These are phyloP conservation scores for Lagenidium giganteum DNA, from an alignment of 352 stramenopile species.

Conservation along the genomic window DNA sequence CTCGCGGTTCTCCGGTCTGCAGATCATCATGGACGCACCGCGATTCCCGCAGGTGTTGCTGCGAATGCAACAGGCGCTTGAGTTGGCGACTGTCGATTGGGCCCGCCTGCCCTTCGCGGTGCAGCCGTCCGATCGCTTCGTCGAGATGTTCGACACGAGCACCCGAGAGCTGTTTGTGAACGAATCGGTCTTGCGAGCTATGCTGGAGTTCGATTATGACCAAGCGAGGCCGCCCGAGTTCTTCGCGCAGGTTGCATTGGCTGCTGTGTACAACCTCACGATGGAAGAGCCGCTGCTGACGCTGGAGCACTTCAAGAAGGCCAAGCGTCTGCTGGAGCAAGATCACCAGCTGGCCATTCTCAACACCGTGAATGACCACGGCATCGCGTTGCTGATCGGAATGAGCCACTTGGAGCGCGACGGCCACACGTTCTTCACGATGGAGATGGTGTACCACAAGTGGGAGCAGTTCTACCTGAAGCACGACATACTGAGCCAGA, in stretches of 20 bases:
- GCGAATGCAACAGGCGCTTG: slow-evolving; percentile 36
- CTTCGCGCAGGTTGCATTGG: slow-evolving; percentile 53
- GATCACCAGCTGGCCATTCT: slow-evolving; percentile 73
- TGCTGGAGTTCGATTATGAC: slow-evolving; percentile 74
- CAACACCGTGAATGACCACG: slow-evolving; percentile 52
- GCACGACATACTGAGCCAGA: slow-evolving; percentile 55
- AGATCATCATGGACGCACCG: slow-evolving; percentile 63
- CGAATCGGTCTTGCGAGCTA: slow-evolving; percentile 32
- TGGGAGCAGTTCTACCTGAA: slow-evolving; percentile 80
- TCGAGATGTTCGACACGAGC: slow-evolving; percentile 30
- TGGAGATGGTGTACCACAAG: slow-evolving; percentile 81
- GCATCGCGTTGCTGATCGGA: slow-evolving; percentile 68
- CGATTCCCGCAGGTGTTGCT: slow-evolving; percentile 47
- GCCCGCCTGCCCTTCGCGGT: slow-evolving; percentile 5
- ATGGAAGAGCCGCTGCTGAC: slow-evolving; percentile 29
- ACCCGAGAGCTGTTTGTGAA: slow-evolving; percentile 32
- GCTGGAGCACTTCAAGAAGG: slow-evolving; percentile 36
- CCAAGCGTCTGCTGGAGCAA: slow-evolving; percentile 57
- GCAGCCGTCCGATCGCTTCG: slow-evolving; percentile 23
- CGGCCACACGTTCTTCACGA: slow-evolving; percentile 56
- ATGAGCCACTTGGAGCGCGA: slow-evolving; percentile 77
- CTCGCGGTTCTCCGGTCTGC: slow-evolving; percentile 76
- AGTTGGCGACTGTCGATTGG: slow-evolving; percentile 31
- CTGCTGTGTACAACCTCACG: slow-evolving; percentile 44
- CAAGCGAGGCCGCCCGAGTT: slow-evolving; percentile 54